Base-by-base conservation (phyloP, 2,329 filamentous ascomycete species). In the Drechslera avenae region DNA sequence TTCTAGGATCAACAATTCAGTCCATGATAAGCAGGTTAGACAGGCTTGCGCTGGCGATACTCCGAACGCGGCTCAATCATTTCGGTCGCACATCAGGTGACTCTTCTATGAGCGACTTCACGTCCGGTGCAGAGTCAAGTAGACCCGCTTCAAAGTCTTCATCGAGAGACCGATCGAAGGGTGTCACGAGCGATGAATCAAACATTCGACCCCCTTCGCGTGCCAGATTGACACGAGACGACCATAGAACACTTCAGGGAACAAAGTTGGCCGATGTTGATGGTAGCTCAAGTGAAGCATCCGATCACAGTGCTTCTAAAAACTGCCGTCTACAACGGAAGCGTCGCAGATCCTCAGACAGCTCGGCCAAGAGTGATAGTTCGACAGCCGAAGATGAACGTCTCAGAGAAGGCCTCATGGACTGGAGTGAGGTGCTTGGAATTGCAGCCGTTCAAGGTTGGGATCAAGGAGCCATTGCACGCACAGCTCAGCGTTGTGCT, bases 401-500 rank as follows among this genome's bases (percentile, higher is more conserved):
- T 18, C 32, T 21, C 16, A 54, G 62, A 32, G 50, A 49, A 28
- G 59, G 64, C 12, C 54, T 71, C 5, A 59, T 72, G 17, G 89
- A 95, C 74, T 97, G 93, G 93, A 88, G 86, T 59, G 90, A 96
- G 59, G 83, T 97, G 1, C 75, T 97, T 21, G 89, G 89, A 0
- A 80, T 91, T 1, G 93, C 93, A 2, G 82, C 89, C 0, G 75
- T 95, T 41, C 83, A 83, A 2, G 90, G 89, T 0, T 92, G 91
- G 73, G 55, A 70, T 17, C 77, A 88, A 1, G 72, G 76, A 1
- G 87, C 86, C 1, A 74, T 97, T 10, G 82, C 85, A 44, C 83
- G 89, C 23, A 83, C 91, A 0, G 83, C 88, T 2, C 80, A 86
- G 64, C 83, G 93, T 40, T 97, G 92, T 64, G 84, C 88, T 2